Percentiles rank a stretch among this genome's conserved stretches.
These are phyloP conservation scores for Pythium aphanidermatum DNA, from an alignment of 352 stramenopile genomes.

Conservation along the genomic window DNA sequence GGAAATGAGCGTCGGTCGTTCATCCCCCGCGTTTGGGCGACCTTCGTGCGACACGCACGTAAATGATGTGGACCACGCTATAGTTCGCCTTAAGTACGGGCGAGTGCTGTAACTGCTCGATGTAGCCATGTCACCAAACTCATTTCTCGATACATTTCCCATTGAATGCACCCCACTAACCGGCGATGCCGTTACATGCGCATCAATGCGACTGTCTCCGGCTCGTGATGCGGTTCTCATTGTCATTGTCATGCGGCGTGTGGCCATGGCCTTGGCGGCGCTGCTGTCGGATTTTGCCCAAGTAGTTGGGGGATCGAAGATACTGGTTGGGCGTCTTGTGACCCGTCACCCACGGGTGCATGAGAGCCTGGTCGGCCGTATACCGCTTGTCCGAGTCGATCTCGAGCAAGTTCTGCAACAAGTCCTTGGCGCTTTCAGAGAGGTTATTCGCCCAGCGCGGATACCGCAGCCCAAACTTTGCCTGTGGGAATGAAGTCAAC, in stretches of 20 bases:
- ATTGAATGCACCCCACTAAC: no score
- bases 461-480: constrained; percentile 94
- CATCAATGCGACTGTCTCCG: constrained; percentile 66
- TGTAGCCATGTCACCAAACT: constrained; percentile 11
- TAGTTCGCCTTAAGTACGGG: background rate
- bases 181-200: no score
- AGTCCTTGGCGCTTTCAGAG: constrained; percentile 81
- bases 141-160: no score
- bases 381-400: constrained; percentile 72
- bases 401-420: constrained; percentile 78
- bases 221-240: constrained; percentile 27
- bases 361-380: constrained; percentile 75
- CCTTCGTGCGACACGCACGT: constrained; percentile 13
- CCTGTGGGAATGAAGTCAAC: constrained; percentile 27
- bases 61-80: background rate
- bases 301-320: constrained; percentile 82
- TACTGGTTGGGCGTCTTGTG: constrained; percentile 83
- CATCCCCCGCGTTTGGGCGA: constrained; percentile 3
- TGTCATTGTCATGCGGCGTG: constrained; percentile 12
- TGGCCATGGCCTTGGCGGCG: constrained; percentile 34
- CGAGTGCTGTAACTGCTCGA: no score
- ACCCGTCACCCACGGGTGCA: constrained; percentile 83
- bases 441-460: constrained; percentile 89
- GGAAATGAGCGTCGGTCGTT: constrained; percentile 10
- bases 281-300: constrained; percentile 77